Evolutionary conservation across 805 yeast genomes (phyloP).

Genomic region (Candida schatavii): DNA sequence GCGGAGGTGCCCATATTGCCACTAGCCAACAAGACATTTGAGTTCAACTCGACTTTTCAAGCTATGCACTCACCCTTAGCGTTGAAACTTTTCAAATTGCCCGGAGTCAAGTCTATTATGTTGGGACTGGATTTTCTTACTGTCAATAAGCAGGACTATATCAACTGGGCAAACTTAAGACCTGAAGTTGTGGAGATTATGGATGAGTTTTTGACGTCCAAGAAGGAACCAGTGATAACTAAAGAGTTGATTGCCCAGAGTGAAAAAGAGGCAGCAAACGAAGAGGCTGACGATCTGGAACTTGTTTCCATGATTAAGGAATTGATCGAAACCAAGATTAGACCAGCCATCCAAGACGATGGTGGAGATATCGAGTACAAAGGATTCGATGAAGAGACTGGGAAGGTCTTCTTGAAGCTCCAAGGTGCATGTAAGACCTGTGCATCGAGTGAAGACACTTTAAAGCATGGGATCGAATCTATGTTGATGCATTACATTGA

Average conservation of each 20-base stretch:
- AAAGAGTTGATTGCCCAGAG: slow-evolving; percentile 38
- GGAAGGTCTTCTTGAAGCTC: slow-evolving; percentile 81
- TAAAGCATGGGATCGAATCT: slow-evolving; percentile 94
- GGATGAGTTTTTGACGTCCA: slow-evolving; percentile 42
- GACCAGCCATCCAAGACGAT: slow-evolving; percentile 98
- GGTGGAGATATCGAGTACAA: slow-evolving; percentile 95
- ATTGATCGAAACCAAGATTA: slow-evolving; percentile 85
- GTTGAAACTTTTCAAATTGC: slow-evolving; percentile 51
- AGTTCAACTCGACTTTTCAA: slow-evolving; percentile 51
- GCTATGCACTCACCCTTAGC: slow-evolving; percentile 66
- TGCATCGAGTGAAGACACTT: slow-evolving; percentile 84
- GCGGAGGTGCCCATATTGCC: slow-evolving; percentile 48
- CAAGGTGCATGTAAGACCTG: slow-evolving; percentile 97
- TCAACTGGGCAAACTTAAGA: slow-evolving; percentile 55
- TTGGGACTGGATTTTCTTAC: slow-evolving; percentile 74
- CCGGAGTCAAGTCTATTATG: slow-evolving; percentile 69
- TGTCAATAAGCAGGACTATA: slow-evolving; percentile 60
- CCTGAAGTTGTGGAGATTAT: slow-evolving; percentile 67
- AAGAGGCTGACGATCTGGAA: slow-evolving; percentile 57
- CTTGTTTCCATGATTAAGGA: slow-evolving; percentile 88
- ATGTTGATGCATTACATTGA: slow-evolving; percentile 97
- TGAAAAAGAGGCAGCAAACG: slow-evolving; percentile 40
- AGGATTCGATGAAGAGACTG: slow-evolving; percentile 81
- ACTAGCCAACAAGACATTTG: slow-evolving; percentile 45
- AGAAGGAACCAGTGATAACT: slow-evolving; percentile 39